A percentile compares a stretch with the other conserved stretches of the same genome.
phyloP scores from a whole-genome alignment of 73 alveolate species.

The Paramecium caudatum region DNA sequence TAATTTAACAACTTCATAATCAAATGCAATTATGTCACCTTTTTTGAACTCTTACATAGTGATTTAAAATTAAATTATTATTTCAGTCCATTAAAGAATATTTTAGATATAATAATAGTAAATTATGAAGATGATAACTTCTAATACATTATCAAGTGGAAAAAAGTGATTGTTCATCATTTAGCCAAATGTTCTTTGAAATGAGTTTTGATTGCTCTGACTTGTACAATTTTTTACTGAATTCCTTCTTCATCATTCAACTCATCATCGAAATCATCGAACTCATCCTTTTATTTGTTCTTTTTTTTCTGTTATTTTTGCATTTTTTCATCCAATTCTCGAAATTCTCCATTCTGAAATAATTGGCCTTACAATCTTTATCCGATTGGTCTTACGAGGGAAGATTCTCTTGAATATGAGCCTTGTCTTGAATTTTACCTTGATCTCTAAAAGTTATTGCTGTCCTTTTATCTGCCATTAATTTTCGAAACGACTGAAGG shows the following conservation, averaged over 20 bases:
- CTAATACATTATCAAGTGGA: too few relatives aligned
- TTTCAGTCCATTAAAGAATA: not conserved
- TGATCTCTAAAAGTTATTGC: not conserved
- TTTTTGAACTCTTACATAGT: not conserved
- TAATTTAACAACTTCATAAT: slow-evolving; percentile 8
- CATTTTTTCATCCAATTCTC: not conserved
- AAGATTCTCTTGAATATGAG: slow-evolving; percentile 30
- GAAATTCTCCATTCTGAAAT: not conserved
- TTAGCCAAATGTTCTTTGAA: slow-evolving; percentile 6
- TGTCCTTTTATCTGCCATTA: not conserved
- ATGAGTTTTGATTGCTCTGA: not conserved
- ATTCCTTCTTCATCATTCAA: not conserved
- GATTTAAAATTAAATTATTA: slow-evolving; percentile 28
- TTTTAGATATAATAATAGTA: not conserved
- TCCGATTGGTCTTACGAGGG: not conserved
- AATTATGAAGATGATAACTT: not conserved
- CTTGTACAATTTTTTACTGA: not conserved
- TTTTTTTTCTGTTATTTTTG: not conserved
- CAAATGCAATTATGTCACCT: slow-evolving; percentile 35
- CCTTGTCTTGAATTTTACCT: slow-evolving; percentile 43
- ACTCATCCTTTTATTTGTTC: not conserved
- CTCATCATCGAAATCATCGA: slow-evolving; percentile 16
- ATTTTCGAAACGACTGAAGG: slow-evolving; percentile 41
- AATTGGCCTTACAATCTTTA: not conserved
- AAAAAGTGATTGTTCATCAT: too few relatives aligned